phyloP scores from a whole-genome alignment of 2,329 filamentous ascomycete genomes.

The Triangularia setosa region DNA sequence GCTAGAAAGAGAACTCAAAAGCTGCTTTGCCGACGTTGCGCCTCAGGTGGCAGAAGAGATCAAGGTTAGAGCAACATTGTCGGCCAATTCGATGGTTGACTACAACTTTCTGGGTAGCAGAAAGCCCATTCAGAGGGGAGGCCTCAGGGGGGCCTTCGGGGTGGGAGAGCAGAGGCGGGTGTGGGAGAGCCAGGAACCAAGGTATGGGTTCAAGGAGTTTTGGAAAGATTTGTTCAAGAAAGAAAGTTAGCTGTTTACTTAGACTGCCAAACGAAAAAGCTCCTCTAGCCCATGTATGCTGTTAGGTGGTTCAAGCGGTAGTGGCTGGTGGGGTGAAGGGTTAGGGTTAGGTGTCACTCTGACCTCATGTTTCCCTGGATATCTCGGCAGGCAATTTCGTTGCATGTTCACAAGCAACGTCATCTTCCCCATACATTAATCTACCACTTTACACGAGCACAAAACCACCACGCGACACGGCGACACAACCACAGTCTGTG shows the following conservation, averaged over 20 bases:
- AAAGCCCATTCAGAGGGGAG: neutral
- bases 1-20: slow-evolving; percentile 73
- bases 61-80: slow-evolving; percentile 57
- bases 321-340: neutral
- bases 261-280: neutral
- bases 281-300: neutral
- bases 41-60: slow-evolving; percentile 71
- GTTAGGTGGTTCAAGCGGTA: neutral
- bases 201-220: slow-evolving; percentile 85
- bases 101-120: slow-evolving; percentile 27
- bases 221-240: slow-evolving; percentile 72
- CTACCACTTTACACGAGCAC: neutral
- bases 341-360: neutral
- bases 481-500: neutral
- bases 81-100: slow-evolving; percentile 39
- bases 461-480: neutral
- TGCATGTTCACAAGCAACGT: neutral
- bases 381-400: neutral
- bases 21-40: slow-evolving; percentile 83
- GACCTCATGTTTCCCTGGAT: neutral
- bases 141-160: slow-evolving; percentile 54
- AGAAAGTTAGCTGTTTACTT: neutral
- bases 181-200: slow-evolving; percentile 68
- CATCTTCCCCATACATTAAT: neutral
- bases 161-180: slow-evolving; percentile 54